A percentile compares a stretch with the other conserved stretches of the same genome.
Evolutionary conservation across 2,329 filamentous ascomycete species (phyloP).

Genomic region (Aspergillus piperis): DNA sequence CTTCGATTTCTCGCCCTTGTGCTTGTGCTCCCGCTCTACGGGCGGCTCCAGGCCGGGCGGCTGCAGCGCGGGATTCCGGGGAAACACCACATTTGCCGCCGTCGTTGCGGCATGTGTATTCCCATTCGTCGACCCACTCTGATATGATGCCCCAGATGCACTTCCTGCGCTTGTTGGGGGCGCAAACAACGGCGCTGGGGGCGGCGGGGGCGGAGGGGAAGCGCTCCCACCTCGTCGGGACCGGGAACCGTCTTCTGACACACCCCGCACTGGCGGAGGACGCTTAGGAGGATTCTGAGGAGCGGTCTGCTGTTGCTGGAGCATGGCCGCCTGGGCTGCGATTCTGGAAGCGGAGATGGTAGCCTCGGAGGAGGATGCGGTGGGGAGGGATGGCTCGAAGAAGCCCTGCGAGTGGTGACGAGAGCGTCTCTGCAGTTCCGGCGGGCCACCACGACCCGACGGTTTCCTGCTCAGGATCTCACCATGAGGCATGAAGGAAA

Average conservation of each 20-base stretch:
- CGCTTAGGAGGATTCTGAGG: conserved; percentile 53
- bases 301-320: conserved; percentile 41
- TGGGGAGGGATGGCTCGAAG: conserved; percentile 65
- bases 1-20: conserved; percentile 62
- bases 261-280: conserved; percentile 54
- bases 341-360: conserved; percentile 62
- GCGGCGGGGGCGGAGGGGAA: conserved; percentile 37
- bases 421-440: conserved; percentile 45
- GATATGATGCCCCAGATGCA: conserved; percentile 41
- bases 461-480: conserved; percentile 38
- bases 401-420: conserved; percentile 65
- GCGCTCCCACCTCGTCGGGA: conserved; percentile 35
- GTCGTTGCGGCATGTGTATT: conserved; percentile 59
- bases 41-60: conserved; percentile 30
- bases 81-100: conserved; percentile 64
- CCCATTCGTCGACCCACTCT: conserved; percentile 54
- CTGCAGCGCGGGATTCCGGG: conserved; percentile 48
- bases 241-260: conserved; percentile 36
- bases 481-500: conserved; percentile 42
- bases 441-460: conserved; percentile 39
- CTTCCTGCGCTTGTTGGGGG: conserved; percentile 20
- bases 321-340: conserved; percentile 67
- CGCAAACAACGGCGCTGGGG: conserved; percentile 27
- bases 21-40: conserved; percentile 50
- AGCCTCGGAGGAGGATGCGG: conserved; percentile 51